phyloP scores from a whole-genome alignment of 169 alveolate species.

The Plasmodium gallinaceum region DNA sequence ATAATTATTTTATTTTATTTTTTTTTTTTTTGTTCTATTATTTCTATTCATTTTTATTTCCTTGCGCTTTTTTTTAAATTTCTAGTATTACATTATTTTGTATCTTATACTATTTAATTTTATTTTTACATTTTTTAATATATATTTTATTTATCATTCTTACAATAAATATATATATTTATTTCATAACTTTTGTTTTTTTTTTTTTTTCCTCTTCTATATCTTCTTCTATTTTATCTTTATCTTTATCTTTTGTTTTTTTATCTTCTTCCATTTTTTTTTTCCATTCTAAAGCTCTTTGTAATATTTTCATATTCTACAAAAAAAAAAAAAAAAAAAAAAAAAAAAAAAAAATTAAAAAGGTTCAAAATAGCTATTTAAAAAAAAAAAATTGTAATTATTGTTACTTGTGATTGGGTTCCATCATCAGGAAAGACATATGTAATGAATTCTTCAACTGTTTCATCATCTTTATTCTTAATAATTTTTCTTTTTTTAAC shows the following conservation, averaged over 20 bases:
- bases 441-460: conserved; percentile 79
- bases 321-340: conserved; percentile 1
- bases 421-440: conserved; percentile 88
- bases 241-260: conserved; percentile 4
- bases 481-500: conserved; percentile 81
- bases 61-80: too few species aligned
- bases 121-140: too few species aligned
- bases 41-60: too few species aligned
- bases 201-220: background rate
- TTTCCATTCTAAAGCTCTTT: conserved; percentile 69
- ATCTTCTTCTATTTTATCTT: conserved; percentile 6
- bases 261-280: conserved; percentile 55
- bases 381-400: background rate
- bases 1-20: too few species aligned
- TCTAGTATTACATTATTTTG: too few species aligned
- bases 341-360: background rate
- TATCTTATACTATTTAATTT: too few species aligned
- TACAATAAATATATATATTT: too few species aligned
- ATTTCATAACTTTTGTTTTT: background rate
- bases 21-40: too few species aligned
- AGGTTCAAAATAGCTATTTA: conserved; percentile 53
- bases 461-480: conserved; percentile 78
- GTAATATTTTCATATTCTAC: conserved; percentile 60
- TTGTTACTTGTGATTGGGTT: conserved; percentile 77
- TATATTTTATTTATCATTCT: too few species aligned